Evolutionary conservation across 2,329 filamentous ascomycete genomes (phyloP), one percentile per base, ranked within the genome.

Genomic region (Fusarium sp.): DNA sequence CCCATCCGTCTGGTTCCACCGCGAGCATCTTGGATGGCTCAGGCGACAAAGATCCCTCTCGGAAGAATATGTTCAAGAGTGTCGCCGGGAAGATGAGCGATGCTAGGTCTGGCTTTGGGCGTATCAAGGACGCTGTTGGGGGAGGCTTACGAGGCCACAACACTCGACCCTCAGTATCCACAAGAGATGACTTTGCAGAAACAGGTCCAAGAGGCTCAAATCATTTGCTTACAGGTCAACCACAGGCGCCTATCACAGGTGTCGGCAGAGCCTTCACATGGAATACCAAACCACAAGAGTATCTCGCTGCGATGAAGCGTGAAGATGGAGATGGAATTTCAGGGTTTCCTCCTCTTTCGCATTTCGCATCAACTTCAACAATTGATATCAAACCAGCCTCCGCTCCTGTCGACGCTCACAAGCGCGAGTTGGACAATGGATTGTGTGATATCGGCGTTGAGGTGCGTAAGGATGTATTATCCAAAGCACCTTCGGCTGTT

Each of bases 121-220:
- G 91, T 32, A 93, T 97, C 73, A 93, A 93, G 71, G 92, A 94
- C 71, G 92, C 88, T 3, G 90, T 97, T 32, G 91, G 91, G 1
- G 80, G 81, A 13, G 78, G 77, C 10, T 72, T 81, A n/a, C 80
- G 80, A 61, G 82, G 83, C 2, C 84, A 88, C 57, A 68, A 71
- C 42, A 80, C 75, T 63, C 81, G 82, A 13, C 79, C 80, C n/a
- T 87, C 85, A 4, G 61, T 72, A 9, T 70, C 73, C 9, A 69
- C 68, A 4, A 84, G 79, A 65, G 85, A 88, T 50, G 85, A 86
- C n/a, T 74, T 74, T 31, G 66, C 73, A 19, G 80, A 82, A 31
- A 72, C 70, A 19, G 55, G 56, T 9, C 45, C 55, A 9, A 56
- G 60, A 17, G 49, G 43, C 9, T 56, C 53, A 15, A 52, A 42